Conservation (phyloP, 2,329 filamentous ascomycete genomes). For the Penicillium sp. region DNA sequence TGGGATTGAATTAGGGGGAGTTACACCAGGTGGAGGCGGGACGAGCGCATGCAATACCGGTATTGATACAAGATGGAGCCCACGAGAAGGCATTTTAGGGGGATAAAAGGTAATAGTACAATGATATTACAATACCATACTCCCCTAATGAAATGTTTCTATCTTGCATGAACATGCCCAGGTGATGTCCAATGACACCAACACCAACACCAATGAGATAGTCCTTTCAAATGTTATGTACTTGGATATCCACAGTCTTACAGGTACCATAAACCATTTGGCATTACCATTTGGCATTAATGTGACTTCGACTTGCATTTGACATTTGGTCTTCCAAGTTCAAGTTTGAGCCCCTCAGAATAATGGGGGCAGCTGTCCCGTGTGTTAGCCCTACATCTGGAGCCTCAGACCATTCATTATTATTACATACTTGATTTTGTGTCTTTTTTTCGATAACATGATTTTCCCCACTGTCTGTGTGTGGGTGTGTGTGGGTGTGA, state of each 20-base stretch:
- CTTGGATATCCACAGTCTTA: constrained; percentile 2
- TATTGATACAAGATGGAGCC: constrained; percentile 1
- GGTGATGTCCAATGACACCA: neutral
- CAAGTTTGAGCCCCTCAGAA: neutral
- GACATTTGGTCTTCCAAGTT: neutral
- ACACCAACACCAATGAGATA: neutral
- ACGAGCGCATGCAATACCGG: constrained; percentile 5
- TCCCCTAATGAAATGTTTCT: neutral
- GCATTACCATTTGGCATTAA: neutral
- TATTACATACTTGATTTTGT: neutral
- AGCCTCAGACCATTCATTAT: neutral
- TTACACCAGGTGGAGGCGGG: constrained; percentile 6
- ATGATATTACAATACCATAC: neutral
- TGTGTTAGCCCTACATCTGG: neutral
- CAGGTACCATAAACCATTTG: neutral
- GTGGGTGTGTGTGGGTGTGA: constrained; percentile 1
- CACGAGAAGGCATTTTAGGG: neutral
- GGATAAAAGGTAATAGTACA: neutral
- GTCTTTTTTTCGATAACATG: neutral
- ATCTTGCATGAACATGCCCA: neutral
- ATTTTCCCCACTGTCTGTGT: neutral
- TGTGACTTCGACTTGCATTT: neutral
- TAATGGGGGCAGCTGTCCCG: neutral
- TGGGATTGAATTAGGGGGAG: constrained; percentile 12
- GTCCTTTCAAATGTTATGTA: neutral